phyloP scores from a whole-genome alignment of 306 rosid genomes.

The Gastrolobium villosum region DNA sequence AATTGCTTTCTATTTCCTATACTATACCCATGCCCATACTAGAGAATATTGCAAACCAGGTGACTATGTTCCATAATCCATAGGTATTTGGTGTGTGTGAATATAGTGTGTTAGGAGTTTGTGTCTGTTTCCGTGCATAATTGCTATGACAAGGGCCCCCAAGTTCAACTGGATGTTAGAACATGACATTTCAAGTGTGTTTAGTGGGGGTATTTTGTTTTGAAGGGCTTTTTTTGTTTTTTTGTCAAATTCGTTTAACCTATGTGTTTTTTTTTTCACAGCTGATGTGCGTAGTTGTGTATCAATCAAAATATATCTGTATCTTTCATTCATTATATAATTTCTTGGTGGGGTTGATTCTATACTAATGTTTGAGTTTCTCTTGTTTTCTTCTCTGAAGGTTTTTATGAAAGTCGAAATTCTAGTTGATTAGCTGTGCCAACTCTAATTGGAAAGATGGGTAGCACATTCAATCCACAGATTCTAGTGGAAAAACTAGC shows the following conservation, averaged over 20 bases:
- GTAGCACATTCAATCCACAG: constrained; percentile 96
- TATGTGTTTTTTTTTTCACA: neutral
- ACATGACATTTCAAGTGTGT: neutral
- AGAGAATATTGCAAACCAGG: no score
- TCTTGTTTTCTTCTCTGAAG: constrained; percentile 45
- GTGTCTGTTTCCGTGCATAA: constrained; percentile 6
- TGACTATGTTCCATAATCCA: neutral
- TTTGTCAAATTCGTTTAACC: neutral
- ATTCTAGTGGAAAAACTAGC: constrained; percentile 94
- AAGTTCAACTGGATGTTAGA: neutral
- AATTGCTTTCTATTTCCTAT: no score
- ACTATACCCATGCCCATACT: no score
- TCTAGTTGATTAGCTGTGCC: constrained; percentile 50
- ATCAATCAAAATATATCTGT: constrained; percentile 26
- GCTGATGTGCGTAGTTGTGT: constrained; percentile 19
- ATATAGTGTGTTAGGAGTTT: neutral
- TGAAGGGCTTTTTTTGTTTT: neutral
- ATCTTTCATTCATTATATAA: constrained; percentile 11
- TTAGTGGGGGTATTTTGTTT: constrained; percentile 4
- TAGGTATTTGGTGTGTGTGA: constrained; percentile 20
- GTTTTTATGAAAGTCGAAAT: constrained; percentile 49
- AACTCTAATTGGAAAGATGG: constrained; percentile 66
- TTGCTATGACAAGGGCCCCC: neutral
- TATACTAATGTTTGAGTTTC: constrained; percentile 27
- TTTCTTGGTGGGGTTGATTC: constrained; percentile 38